phyloP scores from a whole-genome alignment of 2,329 filamentous ascomycete species.

The Lasiodiplodia gonubiensis region DNA sequence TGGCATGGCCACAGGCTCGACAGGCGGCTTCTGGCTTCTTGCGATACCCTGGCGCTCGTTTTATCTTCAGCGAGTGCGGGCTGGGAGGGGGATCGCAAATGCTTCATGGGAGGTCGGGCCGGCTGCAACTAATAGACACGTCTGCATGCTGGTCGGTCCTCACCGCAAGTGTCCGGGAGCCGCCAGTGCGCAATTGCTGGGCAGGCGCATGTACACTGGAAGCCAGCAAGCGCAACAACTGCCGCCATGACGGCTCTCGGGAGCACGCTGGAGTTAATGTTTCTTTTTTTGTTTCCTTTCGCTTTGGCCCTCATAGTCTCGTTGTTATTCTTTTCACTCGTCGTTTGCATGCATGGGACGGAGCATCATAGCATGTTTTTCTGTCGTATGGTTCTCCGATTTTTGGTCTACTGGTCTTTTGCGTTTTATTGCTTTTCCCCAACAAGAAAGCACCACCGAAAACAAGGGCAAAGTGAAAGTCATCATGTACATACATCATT shows the following conservation, averaged over 20 bases:
- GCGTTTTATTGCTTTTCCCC: background rate
- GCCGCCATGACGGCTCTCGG: background rate
- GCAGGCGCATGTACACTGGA: constrained; percentile 24
- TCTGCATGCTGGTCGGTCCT: constrained; percentile 22
- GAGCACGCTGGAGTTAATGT: constrained; percentile 20
- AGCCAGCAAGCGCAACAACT: background rate
- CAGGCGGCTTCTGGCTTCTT: constrained; percentile 22
- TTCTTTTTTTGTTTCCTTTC: constrained; percentile 5
- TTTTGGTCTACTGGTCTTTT: constrained; percentile 15
- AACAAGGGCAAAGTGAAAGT: background rate
- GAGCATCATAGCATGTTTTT: constrained; percentile 30
- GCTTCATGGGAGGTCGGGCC: constrained; percentile 20
- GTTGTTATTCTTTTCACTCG: constrained; percentile 4
- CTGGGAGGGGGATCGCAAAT: constrained; percentile 23
- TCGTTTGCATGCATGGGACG: constrained; percentile 28
- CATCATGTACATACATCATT: constrained; percentile 5
- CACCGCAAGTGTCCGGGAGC: constrained; percentile 16
- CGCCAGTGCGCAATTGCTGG: constrained; percentile 23
- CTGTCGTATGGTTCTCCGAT: constrained; percentile 19
- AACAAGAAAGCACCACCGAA: background rate
- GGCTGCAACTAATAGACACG: constrained; percentile 23
- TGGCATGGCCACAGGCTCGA: constrained; percentile 20
- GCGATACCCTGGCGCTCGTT: constrained; percentile 28
- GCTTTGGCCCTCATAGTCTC: background rate
- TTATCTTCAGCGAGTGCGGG: constrained; percentile 16